phyloP scores from a whole-genome alignment of 23 red algal species.

The Agarophyton chilense region DNA sequence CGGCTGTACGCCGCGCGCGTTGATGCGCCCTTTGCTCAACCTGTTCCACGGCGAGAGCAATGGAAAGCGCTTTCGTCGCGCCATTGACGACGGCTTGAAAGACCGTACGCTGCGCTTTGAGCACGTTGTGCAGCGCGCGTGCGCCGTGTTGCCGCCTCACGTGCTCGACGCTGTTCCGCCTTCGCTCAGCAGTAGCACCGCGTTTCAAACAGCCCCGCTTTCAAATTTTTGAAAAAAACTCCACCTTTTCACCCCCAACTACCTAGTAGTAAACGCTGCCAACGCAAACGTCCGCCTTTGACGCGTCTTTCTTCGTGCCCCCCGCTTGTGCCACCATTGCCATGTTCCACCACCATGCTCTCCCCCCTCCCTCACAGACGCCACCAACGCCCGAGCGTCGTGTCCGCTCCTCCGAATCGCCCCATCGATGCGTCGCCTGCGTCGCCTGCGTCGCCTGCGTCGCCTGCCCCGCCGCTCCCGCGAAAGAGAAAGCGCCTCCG shows the following conservation, averaged over 20 bases:
- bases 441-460: too few species aligned
- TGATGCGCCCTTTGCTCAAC: conserved; percentile 80
- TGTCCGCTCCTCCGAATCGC: too few species aligned
- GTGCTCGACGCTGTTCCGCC: conserved; percentile 70
- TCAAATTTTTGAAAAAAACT: background rate
- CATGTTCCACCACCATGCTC: too few species aligned
- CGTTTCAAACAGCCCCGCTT: too few species aligned
- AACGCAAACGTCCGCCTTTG: background rate
- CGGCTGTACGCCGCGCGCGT: conserved; percentile 6
- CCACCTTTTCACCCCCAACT: too few species aligned
- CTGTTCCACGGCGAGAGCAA: conserved; percentile 80
- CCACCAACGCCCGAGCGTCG: too few species aligned
- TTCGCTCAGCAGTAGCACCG: background rate
- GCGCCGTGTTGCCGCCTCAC: conserved; percentile 31
- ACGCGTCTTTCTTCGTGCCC: too few species aligned
- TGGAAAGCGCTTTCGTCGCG: conserved; percentile 65
- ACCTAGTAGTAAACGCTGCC: too few species aligned
- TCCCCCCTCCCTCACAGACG: too few species aligned
- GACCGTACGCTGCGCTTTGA: background rate
- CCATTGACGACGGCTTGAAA: conserved; percentile 49
- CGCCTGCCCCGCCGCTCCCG: background rate
- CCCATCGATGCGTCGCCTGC: too few species aligned
- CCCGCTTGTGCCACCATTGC: too few species aligned
- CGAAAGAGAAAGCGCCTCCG: background rate
- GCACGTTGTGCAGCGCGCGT: conserved; percentile 33